phyloP scores from a whole-genome alignment of 768 basidiomycete species.

The Candolleomyces aberdarensis region DNA sequence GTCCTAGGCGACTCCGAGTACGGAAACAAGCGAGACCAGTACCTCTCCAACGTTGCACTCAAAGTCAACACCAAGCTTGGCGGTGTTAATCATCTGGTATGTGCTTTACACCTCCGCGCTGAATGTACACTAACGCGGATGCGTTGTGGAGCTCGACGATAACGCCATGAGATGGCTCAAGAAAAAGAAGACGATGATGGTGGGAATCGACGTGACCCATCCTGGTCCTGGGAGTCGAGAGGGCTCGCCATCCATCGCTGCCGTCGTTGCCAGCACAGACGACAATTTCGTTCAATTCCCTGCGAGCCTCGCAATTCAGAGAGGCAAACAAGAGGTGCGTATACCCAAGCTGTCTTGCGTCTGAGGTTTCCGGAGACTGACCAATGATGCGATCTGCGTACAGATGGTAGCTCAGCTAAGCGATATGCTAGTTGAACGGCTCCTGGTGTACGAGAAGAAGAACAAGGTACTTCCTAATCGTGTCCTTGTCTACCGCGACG shows the following conservation, averaged over 20 bases:
- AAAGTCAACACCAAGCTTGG: conserved; percentile 85
- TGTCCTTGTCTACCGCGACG: conserved; percentile 74
- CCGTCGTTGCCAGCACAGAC: conserved; percentile 78
- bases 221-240: conserved; percentile 62
- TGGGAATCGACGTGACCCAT: conserved; percentile 85
- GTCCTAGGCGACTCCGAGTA: conserved; percentile 44
- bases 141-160: conserved; percentile 42
- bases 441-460: conserved; percentile 52
- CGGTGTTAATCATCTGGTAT: conserved; percentile 68
- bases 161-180: conserved; percentile 61
- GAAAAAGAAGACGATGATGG: conserved; percentile 71
- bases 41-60: conserved; percentile 77
- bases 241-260: conserved; percentile 81
- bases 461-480: conserved; percentile 61
- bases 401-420: conserved; percentile 71
- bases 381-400: background rate
- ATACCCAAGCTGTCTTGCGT: background rate
- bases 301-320: conserved; percentile 66
- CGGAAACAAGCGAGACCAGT: conserved; percentile 64
- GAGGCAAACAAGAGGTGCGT: conserved; percentile 45
- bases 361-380: background rate
- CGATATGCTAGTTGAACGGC: conserved; percentile 69
- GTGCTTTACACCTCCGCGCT: conserved; percentile 1
- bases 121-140: conserved; percentile 4
- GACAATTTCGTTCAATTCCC: conserved; percentile 73